These are phyloP conservation scores for Saccharomycopsis oosterbeekiorum DNA, from an alignment of 805 yeast species.

Conservation along the genomic window DNA sequence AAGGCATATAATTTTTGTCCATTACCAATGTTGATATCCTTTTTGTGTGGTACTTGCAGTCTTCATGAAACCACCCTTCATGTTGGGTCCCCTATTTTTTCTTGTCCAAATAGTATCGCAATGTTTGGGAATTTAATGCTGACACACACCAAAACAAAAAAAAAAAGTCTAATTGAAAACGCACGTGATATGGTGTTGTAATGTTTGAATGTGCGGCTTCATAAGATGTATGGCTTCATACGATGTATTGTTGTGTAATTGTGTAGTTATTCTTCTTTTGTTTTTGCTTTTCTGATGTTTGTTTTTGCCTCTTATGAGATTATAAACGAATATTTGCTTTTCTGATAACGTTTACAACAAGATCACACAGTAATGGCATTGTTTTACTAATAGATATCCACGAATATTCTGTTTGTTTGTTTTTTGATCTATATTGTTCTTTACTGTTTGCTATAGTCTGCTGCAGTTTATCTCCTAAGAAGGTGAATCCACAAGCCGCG, in stretches of 20 bases:
- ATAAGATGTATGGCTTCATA: too few relatives aligned
- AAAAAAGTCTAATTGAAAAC: too few relatives aligned
- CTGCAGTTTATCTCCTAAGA: neutral
- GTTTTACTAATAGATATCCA: too few relatives aligned
- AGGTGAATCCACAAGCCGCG: neutral
- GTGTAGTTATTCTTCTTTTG: neutral
- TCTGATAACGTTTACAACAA: neutral
- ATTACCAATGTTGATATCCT: neutral
- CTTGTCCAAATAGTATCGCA: too few relatives aligned
- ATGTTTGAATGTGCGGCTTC: too few relatives aligned
- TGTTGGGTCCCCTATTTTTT: neutral
- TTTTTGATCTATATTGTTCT: too few relatives aligned
- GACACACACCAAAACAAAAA: neutral
- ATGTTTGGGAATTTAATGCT: neutral
- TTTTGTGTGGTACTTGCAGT: neutral
- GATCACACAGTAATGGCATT: too few relatives aligned
- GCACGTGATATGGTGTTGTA: neutral
- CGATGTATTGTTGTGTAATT: too few relatives aligned
- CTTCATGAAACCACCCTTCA: neutral
- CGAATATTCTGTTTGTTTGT: too few relatives aligned
- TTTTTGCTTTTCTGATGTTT: neutral
- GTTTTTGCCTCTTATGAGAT: too few relatives aligned
- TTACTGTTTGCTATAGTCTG: too few relatives aligned
- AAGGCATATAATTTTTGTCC: neutral
- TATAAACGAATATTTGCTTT: constrained; percentile 2